Evolutionary conservation across 106 monocot genomes (phyloP).

Genomic region (Dioscorea alata): DNA sequence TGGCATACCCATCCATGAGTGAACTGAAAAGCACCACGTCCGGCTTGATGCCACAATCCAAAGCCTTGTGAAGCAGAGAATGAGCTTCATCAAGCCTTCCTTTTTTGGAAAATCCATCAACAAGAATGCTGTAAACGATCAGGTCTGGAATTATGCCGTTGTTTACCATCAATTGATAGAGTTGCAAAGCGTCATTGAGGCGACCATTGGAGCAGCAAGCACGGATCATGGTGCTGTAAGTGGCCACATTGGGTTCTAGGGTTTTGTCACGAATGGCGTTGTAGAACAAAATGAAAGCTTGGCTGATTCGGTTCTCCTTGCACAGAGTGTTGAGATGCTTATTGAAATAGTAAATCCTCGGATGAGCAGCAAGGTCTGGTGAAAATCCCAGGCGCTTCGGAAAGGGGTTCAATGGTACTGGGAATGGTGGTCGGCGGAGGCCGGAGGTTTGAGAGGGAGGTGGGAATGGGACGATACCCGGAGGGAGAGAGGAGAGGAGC

Average conservation of each 20-base stretch:
- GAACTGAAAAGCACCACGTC: slow-evolving; percentile 59
- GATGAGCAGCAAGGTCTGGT: slow-evolving; percentile 11
- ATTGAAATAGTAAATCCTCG: slow-evolving; percentile 26
- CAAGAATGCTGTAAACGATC: slow-evolving; percentile 36
- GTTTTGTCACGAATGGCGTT: slow-evolving; percentile 14
- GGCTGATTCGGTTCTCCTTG: slow-evolving; percentile 7
- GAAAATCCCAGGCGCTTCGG: neutral
- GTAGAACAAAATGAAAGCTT: slow-evolving; percentile 27
- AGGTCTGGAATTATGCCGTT: slow-evolving; percentile 32
- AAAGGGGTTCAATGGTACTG: neutral
- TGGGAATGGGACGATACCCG: neutral
- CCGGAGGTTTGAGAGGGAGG: neutral
- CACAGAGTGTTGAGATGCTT: slow-evolving; percentile 29
- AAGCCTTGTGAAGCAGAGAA: slow-evolving; percentile 19
- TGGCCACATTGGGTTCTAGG: slow-evolving; percentile 41
- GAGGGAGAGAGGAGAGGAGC: neutral
- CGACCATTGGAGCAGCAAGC: slow-evolving; percentile 27
- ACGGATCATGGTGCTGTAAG: slow-evolving; percentile 48
- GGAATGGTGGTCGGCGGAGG: neutral
- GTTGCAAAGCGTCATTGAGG: slow-evolving; percentile 18
- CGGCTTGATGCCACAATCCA: slow-evolving; percentile 27
- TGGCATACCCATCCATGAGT: slow-evolving; percentile 40
- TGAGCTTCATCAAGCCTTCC: slow-evolving; percentile 30
- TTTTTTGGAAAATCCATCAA: slow-evolving; percentile 54
- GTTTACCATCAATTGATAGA: slow-evolving; percentile 33